These are phyloP conservation scores for Clarireedia hainanense DNA, from an alignment of 2,329 filamentous ascomycete species.

Conservation along the genomic window DNA sequence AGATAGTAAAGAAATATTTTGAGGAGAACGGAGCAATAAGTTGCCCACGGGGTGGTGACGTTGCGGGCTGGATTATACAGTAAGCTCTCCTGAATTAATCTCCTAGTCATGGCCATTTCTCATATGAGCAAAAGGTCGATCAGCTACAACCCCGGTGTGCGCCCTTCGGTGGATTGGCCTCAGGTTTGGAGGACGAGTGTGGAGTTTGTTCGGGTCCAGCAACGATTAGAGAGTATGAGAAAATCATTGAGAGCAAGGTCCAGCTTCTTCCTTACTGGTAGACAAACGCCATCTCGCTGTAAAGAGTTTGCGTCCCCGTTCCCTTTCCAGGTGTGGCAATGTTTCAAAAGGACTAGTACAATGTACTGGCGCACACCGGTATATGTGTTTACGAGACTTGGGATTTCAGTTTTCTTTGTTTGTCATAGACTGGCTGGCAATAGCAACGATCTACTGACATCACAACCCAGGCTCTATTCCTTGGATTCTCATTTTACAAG, in stretches of 20 bases:
- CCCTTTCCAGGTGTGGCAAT: conserved; percentile 42
- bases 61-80: conserved; percentile 72
- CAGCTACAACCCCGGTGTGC: conserved; percentile 50
- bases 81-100: background rate
- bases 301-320: conserved; percentile 58
- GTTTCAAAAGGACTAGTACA: conserved; percentile 50
- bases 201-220: conserved; percentile 32
- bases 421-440: conserved; percentile 32
- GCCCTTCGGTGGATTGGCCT: conserved; percentile 53
- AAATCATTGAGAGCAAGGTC: conserved; percentile 22
- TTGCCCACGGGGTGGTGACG: conserved; percentile 65
- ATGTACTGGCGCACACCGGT: conserved; percentile 59
- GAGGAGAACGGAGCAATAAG: conserved; percentile 57
- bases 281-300: conserved; percentile 37
- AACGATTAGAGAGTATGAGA: conserved; percentile 47
- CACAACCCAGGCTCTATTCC: conserved; percentile 43
- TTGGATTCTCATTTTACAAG: conserved; percentile 63
- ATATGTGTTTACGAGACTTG: conserved; percentile 36
- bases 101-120: background rate
- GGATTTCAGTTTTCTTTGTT: conserved; percentile 32
- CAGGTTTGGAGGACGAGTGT: conserved; percentile 50
- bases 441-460: background rate
- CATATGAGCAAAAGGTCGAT: conserved; percentile 32
- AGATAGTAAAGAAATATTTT: conserved; percentile 64
- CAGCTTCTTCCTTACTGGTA: conserved; percentile 19